These are phyloP conservation scores for Leccinum pachyderme DNA, from an alignment of 1,284 basidiomycete species.

Conservation along the genomic window DNA sequence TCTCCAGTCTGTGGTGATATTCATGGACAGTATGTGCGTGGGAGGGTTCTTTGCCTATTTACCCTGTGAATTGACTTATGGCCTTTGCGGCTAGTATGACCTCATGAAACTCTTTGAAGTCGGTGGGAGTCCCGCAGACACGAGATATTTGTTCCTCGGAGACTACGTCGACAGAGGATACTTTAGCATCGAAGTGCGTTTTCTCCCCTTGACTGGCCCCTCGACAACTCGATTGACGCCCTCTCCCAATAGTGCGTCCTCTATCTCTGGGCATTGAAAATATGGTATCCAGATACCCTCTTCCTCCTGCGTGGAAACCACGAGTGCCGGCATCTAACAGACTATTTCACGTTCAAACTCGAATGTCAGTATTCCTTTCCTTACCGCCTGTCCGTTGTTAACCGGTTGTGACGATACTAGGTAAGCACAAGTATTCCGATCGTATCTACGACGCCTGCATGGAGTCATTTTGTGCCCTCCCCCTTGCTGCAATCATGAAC, in stretches of 20 bases:
- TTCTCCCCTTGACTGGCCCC: neutral
- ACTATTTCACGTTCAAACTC: slow-evolving; percentile 89
- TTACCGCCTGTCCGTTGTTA: neutral
- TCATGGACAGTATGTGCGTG: slow-evolving; percentile 76
- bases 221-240: slow-evolving; percentile 2
- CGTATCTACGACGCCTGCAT: slow-evolving; percentile 89
- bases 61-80: slow-evolving; percentile 18
- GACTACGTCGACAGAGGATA: slow-evolving; percentile 96
- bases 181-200: slow-evolving; percentile 82
- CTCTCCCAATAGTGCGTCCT: slow-evolving; percentile 72
- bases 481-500: slow-evolving; percentile 94
- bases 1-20: slow-evolving; percentile 84
- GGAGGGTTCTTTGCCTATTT: neutral
- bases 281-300: slow-evolving; percentile 89
- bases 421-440: slow-evolving; percentile 94
- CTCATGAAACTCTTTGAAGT: slow-evolving; percentile 96
- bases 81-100: slow-evolving; percentile 61
- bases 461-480: slow-evolving; percentile 91
- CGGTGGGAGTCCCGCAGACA: slow-evolving; percentile 90
- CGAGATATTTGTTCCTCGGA: slow-evolving; percentile 90
- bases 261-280: slow-evolving; percentile 87
- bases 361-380: slow-evolving; percentile 65
- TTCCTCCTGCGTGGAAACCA: slow-evolving; percentile 91
- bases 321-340: slow-evolving; percentile 85
- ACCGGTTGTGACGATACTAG: slow-evolving; percentile 39